Evolutionary conservation across 352 stramenopile genomes (phyloP).

Genomic region (Phytophthora pseudosyringae): DNA sequence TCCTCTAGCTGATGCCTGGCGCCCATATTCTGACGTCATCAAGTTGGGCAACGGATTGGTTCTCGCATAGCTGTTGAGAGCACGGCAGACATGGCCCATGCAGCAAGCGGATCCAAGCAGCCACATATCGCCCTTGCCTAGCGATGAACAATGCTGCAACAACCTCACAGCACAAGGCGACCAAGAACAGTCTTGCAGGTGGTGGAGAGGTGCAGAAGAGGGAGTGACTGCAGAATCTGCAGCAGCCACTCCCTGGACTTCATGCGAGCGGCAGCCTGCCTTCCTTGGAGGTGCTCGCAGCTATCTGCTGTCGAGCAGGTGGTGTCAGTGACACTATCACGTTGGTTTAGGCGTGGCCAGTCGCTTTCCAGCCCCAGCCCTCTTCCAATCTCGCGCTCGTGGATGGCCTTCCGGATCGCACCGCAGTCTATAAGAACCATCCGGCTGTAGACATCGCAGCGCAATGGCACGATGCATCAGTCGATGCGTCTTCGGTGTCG

Average conservation of each 20-base stretch:
- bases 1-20: background rate
- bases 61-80: background rate
- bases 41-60: too few relatives aligned
- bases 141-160: background rate
- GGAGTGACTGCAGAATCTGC: background rate
- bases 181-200: background rate
- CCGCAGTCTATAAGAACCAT: constrained; percentile 1
- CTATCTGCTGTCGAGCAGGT: background rate
- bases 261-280: background rate
- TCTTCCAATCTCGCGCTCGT: constrained; percentile 8
- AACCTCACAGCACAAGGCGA: background rate
- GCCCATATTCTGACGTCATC: too few relatives aligned
- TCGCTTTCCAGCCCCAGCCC: constrained; percentile 12
- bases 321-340: too few relatives aligned
- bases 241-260: background rate
- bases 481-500: background rate
- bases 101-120: background rate
- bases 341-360: background rate
- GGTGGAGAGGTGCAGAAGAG: background rate
- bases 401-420: background rate
- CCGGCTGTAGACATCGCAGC: background rate
- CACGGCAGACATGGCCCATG: background rate
- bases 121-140: background rate
- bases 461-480: constrained; percentile 13
- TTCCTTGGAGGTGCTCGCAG: background rate